Evolutionary conservation across 73 alveolate species (phyloP), one percentile per base, ranked within the genome.

Genomic region (Diophrys sp.): DNA sequence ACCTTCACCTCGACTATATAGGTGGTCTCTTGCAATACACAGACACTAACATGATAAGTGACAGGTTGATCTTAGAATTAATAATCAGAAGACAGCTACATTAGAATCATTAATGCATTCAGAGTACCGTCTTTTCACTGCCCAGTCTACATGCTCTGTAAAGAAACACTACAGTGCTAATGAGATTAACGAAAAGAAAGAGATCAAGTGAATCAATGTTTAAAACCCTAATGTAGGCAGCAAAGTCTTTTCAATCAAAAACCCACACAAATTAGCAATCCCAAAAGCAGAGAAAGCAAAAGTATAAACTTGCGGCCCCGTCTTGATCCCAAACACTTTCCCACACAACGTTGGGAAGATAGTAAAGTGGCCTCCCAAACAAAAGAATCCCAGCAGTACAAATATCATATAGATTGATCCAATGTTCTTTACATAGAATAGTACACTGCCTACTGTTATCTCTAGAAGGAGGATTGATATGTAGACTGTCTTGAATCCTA

Each of bases 301-400:
- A 5, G 62, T 18, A 44, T 44, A 44, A 18, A 44, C 62, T 44
- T 44, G 18, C 62, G 62, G 62, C 18, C 62, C 62, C 5, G 18
- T 44, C 11, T 67, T 33, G 14, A 69, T 14, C 2, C 95, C 93
- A 73, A 74, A 89, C 1, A 81, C 29, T 23, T 71, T 70, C 0
- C 84, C 90, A 23, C 86, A 53, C 0, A 83, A 71, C 25, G 95
- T 79, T 30, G 95, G 95, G 56, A 73, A 89, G 23, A 89, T 77
- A 2, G 89, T 23, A 73, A 89, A 89, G 31, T 89, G 87, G 27
- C 93, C 95, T 0, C 95, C 95, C 72, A 78, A 78, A 34, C 88
- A 74, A n/a, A 75, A 33, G 57, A 72, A 74, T 24, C 79, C 44
- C 14, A 69, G 29, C 23, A 66, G 54, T 1, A 89, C 87, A 83